A percentile compares a stretch with the other conserved stretches of the same genome.
phyloP scores from a whole-genome alignment of 2,329 filamentous ascomycete species.

The Xylaria polymorpha region DNA sequence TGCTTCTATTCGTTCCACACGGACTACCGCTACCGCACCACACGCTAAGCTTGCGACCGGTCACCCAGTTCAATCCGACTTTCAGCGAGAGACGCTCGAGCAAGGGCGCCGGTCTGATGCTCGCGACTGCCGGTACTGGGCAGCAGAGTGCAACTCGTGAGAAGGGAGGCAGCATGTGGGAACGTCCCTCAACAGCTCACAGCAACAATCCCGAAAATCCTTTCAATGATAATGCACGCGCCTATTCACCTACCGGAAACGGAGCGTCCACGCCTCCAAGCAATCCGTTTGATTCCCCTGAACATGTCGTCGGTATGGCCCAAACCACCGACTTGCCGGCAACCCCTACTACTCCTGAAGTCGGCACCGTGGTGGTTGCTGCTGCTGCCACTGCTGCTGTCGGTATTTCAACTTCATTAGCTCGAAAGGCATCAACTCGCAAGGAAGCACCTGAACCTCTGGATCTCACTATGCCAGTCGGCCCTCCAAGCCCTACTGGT shows the following conservation, averaged over 20 bases:
- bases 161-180: conserved; percentile 57
- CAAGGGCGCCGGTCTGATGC: conserved; percentile 58
- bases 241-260: conserved; percentile 57
- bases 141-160: conserved; percentile 46
- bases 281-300: conserved; percentile 52
- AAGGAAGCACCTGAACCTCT: conserved; percentile 63
- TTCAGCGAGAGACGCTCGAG: conserved; percentile 66
- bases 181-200: conserved; percentile 58
- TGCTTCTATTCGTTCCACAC: conserved; percentile 53
- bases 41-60: conserved; percentile 84
- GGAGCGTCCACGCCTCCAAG: conserved; percentile 46
- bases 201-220: conserved; percentile 73
- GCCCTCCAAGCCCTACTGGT: conserved; percentile 69
- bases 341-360: conserved; percentile 51
- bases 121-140: conserved; percentile 45
- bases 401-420: conserved; percentile 48
- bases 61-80: conserved; percentile 84
- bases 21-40: conserved; percentile 71
- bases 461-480: conserved; percentile 63
- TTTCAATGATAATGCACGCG: conserved; percentile 70
- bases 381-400: conserved; percentile 47
- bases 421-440: conserved; percentile 68
- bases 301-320: conserved; percentile 54
- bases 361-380: conserved; percentile 54
- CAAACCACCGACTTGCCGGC: conserved; percentile 51